Conservation (phyloP, 805 yeast species). For the Limtongia smithiae region DNA sequence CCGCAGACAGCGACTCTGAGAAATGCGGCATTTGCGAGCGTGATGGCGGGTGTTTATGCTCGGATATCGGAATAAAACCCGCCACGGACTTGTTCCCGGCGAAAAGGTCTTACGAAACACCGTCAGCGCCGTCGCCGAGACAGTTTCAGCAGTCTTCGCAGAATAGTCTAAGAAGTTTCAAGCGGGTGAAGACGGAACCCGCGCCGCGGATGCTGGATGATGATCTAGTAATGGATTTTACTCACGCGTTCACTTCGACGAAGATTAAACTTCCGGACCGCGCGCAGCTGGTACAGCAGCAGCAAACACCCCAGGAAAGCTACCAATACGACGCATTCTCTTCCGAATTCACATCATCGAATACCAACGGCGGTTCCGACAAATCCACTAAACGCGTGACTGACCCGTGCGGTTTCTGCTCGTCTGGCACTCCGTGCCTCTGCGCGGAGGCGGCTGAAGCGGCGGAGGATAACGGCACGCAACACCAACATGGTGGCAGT, state of each 20-base stretch:
- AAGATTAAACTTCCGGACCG: conserved; percentile 10
- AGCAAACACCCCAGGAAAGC: conserved; percentile 9
- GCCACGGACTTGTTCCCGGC: conserved; percentile 23
- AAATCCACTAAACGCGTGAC: conserved; percentile 58
- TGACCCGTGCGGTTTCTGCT: conserved; percentile 90
- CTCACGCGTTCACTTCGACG: conserved; percentile 24
- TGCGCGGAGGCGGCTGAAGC: conserved; percentile 67
- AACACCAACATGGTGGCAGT: not conserved
- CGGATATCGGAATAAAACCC: conserved; percentile 24
- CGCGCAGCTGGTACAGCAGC: conserved; percentile 4
- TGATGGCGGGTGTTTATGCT: conserved; percentile 28
- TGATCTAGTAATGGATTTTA: conserved; percentile 27
- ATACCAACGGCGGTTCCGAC: conserved; percentile 20
- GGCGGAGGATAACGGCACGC: conserved; percentile 31
- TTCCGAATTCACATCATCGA: conserved; percentile 3
- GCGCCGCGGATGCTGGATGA: conserved; percentile 6
- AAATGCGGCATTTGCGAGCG: conserved; percentile 25
- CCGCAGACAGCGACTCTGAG: too few relatives aligned
- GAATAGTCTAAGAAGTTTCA: not conserved
- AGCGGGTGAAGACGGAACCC: conserved; percentile 1
- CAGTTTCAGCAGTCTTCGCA: not conserved
- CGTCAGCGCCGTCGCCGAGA: not conserved
- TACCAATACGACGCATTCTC: conserved; percentile 6
- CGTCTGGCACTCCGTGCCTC: conserved; percentile 87
- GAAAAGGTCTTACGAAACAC: conserved; percentile 7